Percentiles rank a stretch among this genome's conserved stretches.
These are phyloP conservation scores for Tylopilus plumbeoviolaceoides DNA, from an alignment of 768 basidiomycete genomes.

Conservation along the genomic window DNA sequence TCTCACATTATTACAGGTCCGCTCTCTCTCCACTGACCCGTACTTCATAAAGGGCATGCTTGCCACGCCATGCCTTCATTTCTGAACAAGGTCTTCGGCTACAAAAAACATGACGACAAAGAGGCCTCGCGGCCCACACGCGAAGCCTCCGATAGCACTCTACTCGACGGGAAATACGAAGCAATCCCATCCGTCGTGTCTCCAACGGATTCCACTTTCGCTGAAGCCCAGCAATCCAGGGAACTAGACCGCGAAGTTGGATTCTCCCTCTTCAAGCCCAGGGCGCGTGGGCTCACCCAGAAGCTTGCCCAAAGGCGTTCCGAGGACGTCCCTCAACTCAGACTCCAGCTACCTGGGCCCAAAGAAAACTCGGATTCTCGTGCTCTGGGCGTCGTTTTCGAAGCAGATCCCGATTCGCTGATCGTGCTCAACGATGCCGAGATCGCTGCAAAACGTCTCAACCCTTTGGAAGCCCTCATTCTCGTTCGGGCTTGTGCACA, in stretches of 20 bases:
- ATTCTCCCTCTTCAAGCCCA: slow-evolving; percentile 50
- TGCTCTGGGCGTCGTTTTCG: slow-evolving; percentile 55
- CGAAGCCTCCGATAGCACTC: slow-evolving; percentile 37
- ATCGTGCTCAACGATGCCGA: slow-evolving; percentile 46
- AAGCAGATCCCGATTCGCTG: slow-evolving; percentile 50
- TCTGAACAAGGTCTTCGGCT: slow-evolving; percentile 73
- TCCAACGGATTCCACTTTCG: slow-evolving; percentile 27
- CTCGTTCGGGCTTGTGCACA: slow-evolving; percentile 68
- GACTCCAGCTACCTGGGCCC: slow-evolving; percentile 55
- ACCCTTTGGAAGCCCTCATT: slow-evolving; percentile 56
- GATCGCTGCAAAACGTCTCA: slow-evolving; percentile 57
- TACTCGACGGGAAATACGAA: slow-evolving; percentile 75
- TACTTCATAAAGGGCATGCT: slow-evolving; percentile 14
- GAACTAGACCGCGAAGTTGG: slow-evolving; percentile 40
- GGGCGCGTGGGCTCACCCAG: slow-evolving; percentile 37
- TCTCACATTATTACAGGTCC: neutral
- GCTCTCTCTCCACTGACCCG: slow-evolving; percentile 12
- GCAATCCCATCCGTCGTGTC: slow-evolving; percentile 50
- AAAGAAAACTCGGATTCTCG: slow-evolving; percentile 46
- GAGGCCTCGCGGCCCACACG: slow-evolving; percentile 30
- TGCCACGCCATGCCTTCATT: slow-evolving; percentile 52
- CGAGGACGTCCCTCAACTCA: slow-evolving; percentile 48
- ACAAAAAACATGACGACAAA: slow-evolving; percentile 62
- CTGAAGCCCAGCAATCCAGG: slow-evolving; percentile 23
- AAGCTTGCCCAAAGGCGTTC: slow-evolving; percentile 34